Conservation (phyloP, 2,329 filamentous ascomycete species). For the Ophiostoma tasmaniense region DNA sequence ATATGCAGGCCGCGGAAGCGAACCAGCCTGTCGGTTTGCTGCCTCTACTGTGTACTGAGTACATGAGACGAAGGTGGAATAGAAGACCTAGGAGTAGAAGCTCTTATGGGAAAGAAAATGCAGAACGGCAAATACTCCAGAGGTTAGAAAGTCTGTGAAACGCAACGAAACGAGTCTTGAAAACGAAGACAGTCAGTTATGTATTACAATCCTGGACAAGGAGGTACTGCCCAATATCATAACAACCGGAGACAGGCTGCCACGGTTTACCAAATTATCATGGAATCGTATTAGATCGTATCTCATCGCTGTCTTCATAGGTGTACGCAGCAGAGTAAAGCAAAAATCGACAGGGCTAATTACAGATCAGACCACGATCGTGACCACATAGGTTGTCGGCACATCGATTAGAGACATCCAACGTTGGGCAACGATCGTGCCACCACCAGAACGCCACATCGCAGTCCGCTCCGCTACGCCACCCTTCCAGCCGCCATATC, state of each 20-base stretch:
- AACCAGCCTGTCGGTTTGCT: constrained; percentile 15
- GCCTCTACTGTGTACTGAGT: background rate
- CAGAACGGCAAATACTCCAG: too few species aligned
- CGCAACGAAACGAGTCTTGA: too few species aligned
- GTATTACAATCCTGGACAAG: background rate
- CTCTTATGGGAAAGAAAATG: too few species aligned
- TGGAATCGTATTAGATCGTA: background rate
- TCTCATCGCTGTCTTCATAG: background rate
- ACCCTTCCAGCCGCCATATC: background rate
- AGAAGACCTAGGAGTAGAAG: background rate
- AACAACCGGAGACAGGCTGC: background rate
- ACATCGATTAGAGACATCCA: background rate
- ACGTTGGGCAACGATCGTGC: background rate
- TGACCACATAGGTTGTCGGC: background rate
- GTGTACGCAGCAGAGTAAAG: background rate
- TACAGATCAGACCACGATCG: background rate
- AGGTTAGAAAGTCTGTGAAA: too few species aligned
- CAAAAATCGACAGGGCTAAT: background rate
- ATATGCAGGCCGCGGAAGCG: constrained; percentile 14
- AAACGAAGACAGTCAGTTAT: background rate
- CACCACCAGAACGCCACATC: background rate
- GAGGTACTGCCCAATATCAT: background rate
- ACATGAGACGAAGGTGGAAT: background rate
- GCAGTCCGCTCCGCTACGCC: background rate
- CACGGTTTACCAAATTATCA: background rate